Conservation (phyloP, 768 basidiomycete genomes). For the Sporobolomyces roseus region DNA sequence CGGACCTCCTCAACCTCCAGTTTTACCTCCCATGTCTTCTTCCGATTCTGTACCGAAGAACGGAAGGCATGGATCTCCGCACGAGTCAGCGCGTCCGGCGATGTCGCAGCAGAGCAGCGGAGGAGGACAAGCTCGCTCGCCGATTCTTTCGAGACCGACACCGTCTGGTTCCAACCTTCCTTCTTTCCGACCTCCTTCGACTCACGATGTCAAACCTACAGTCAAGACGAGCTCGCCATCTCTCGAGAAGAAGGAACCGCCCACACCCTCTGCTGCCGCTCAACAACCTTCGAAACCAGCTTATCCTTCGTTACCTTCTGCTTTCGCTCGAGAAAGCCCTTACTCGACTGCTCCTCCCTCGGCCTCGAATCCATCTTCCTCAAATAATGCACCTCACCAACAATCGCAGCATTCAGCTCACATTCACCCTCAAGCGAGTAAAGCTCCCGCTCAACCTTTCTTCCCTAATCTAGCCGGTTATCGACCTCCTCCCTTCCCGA, state of each 20-base stretch:
- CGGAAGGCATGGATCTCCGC: neutral
- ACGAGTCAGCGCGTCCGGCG: neutral
- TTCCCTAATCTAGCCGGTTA: conserved; percentile 15
- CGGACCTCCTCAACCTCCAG: conserved; percentile 21
- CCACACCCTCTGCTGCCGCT: neutral
- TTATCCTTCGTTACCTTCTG: conserved; percentile 38
- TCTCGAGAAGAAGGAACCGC: conserved; percentile 7
- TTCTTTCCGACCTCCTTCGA: conserved; percentile 3
- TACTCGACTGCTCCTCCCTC: conserved; percentile 23
- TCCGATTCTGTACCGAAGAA: neutral
- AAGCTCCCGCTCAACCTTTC: conserved; percentile 14
- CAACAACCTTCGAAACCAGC: neutral
- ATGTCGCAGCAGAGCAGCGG: neutral
- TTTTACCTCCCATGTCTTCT: conserved; percentile 13
- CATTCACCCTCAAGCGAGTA: neutral
- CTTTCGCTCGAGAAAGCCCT: conserved; percentile 36
- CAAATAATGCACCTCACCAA: neutral
- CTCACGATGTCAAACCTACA: neutral
- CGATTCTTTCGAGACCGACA: conserved; percentile 2
- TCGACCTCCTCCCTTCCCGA: conserved; percentile 7
- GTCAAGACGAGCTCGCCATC: neutral
- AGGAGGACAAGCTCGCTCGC: conserved; percentile 1
- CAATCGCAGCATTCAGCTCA: neutral
- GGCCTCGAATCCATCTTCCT: neutral
- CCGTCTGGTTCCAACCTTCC: neutral